Conservation (phyloP, 2,329 filamentous ascomycete species). For the Periconia sp. region DNA sequence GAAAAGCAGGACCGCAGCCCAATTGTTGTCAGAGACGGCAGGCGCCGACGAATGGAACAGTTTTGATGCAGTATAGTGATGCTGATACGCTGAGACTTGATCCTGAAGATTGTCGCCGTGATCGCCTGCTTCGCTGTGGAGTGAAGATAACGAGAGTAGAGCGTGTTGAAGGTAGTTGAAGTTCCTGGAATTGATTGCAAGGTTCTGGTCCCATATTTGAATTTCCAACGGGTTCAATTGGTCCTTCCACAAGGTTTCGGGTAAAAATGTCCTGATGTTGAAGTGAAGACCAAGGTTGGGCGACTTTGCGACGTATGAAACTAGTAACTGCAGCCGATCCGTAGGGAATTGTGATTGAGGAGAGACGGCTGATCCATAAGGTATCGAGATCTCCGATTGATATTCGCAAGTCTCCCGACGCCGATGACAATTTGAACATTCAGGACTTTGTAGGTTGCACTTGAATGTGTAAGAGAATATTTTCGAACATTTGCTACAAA, state of each 20-base stretch:
- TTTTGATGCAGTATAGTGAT: constrained; percentile 3
- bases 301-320: too few relatives aligned
- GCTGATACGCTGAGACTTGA: constrained; percentile 1
- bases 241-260: too few relatives aligned
- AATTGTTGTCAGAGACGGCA: neutral
- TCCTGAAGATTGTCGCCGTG: too few relatives aligned
- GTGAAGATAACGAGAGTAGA: neutral
- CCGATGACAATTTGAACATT: constrained; percentile 1
- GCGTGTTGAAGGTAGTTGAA: neutral
- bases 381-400: too few relatives aligned
- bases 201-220: too few relatives aligned
- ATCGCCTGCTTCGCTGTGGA: neutral
- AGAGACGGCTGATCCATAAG: too few relatives aligned
- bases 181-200: too few relatives aligned
- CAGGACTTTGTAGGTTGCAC: constrained; percentile 1
- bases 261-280: too few relatives aligned
- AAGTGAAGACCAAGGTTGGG: too few relatives aligned
- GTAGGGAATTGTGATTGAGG: too few relatives aligned
- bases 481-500: neutral
- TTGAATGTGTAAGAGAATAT: neutral
- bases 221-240: too few relatives aligned
- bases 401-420: neutral
- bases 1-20: constrained; percentile 1
- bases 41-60: neutral
- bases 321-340: too few relatives aligned